Conservation (phyloP, 345 rosid species). For the Pistacia integerrima region DNA sequence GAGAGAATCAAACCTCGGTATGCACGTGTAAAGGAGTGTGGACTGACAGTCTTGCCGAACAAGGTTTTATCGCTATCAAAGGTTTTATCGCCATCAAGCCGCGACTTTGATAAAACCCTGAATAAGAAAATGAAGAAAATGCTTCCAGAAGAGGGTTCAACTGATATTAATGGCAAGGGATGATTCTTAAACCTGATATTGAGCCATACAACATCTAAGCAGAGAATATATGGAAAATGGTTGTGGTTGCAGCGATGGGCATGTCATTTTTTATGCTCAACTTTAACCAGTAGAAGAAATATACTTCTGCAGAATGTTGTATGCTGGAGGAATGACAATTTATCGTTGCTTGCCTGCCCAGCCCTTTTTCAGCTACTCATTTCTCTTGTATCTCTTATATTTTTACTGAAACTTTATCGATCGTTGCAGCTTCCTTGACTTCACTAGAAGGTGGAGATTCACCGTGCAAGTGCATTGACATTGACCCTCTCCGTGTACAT, state of each 20-base stretch:
- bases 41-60: conserved; percentile 67
- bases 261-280: no score
- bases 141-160: conserved; percentile 19
- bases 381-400: no score
- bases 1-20: conserved; percentile 85
- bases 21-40: conserved; percentile 60
- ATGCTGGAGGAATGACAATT: neutral
- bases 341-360: neutral
- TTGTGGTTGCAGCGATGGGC: no score
- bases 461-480: neutral
- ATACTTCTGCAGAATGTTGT: no score
- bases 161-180: neutral
- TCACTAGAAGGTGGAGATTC: neutral
- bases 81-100: conserved; percentile 25
- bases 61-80: conserved; percentile 56
- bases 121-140: conserved; percentile 61
- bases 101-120: conserved; percentile 58
- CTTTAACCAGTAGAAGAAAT: no score
- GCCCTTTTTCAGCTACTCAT: neutral
- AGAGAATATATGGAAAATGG: neutral
- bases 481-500: neutral
- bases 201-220: no score
- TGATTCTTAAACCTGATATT: neutral
- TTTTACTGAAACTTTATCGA: neutral
- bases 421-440: neutral